Conservation (phyloP, 257 asterid genomes). For the Cordia subcordata region DNA sequence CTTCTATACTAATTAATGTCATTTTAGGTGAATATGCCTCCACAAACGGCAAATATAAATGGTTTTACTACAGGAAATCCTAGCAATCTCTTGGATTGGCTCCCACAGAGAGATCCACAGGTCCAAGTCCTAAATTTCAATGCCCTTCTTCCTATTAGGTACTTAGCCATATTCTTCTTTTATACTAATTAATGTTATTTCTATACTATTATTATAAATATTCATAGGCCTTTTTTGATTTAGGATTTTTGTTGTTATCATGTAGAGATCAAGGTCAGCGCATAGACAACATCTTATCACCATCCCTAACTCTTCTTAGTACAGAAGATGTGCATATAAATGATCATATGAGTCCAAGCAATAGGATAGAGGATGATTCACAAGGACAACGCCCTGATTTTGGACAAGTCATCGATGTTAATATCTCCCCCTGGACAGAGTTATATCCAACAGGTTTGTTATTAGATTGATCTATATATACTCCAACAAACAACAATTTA, state of each 20-base stretch:
- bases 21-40: constrained; percentile 48
- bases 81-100: constrained; percentile 53
- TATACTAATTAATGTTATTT: no score
- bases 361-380: constrained; percentile 49
- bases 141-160: constrained; percentile 64
- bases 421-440: constrained; percentile 63
- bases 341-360: constrained; percentile 41
- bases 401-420: constrained; percentile 55
- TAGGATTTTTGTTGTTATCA: background rate
- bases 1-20: no score
- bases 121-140: constrained; percentile 62
- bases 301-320: constrained; percentile 41
- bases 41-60: constrained; percentile 28
- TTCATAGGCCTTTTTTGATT: background rate
- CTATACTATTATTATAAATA: no score
- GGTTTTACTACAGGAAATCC: constrained; percentile 34
- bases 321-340: constrained; percentile 34
- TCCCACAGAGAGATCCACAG: constrained; percentile 68
- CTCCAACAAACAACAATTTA: no score
- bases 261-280: constrained; percentile 51
- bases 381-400: constrained; percentile 38
- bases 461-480: background rate
- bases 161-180: no score
- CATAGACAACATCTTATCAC: constrained; percentile 39
- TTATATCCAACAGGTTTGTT: constrained; percentile 54